Percentiles rank a stretch among this genome's conserved stretches.
These are phyloP conservation scores for Rusavskia elegans DNA, from an alignment of 495 filamentous ascomycete species.

Conservation along the genomic window DNA sequence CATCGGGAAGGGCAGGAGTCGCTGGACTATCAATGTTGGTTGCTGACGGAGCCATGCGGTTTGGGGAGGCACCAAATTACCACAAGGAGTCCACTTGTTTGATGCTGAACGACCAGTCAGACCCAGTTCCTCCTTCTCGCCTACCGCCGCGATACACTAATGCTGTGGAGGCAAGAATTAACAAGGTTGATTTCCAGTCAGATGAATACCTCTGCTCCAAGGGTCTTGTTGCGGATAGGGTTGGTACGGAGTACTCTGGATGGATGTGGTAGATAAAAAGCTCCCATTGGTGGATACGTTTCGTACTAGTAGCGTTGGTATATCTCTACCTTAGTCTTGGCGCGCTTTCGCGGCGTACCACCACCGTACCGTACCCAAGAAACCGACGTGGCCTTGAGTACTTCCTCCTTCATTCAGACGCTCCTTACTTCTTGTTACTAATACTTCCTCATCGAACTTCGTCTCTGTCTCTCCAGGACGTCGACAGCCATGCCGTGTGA, in stretches of 20 bases:
- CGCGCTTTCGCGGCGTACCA: not conserved
- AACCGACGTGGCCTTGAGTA: not conserved
- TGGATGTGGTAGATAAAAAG: not conserved
- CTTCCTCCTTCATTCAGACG: not conserved
- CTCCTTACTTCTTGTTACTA: not conserved
- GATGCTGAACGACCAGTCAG: not conserved
- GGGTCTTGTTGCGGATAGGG: no score
- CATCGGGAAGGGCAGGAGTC: slow-evolving; percentile 28
- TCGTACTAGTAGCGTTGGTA: no score
- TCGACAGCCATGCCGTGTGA: no score
- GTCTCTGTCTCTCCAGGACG: not conserved
- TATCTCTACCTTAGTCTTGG: no score
- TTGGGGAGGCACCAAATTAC: slow-evolving; percentile 6
- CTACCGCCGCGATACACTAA: not conserved
- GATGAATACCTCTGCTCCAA: no score
- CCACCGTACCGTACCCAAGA: not conserved
- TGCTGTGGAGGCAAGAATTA: no score
- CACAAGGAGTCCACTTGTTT: not conserved
- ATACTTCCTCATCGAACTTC: not conserved
- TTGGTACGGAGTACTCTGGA: no score
- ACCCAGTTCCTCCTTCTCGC: no score
- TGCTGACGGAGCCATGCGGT: slow-evolving; percentile 35
- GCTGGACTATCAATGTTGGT: slow-evolving; percentile 41
- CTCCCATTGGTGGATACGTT: no score
- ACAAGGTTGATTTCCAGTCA: no score